These are phyloP conservation scores for Trichoderma gamsii DNA, from an alignment of 495 filamentous ascomycete genomes.

Conservation along the genomic window DNA sequence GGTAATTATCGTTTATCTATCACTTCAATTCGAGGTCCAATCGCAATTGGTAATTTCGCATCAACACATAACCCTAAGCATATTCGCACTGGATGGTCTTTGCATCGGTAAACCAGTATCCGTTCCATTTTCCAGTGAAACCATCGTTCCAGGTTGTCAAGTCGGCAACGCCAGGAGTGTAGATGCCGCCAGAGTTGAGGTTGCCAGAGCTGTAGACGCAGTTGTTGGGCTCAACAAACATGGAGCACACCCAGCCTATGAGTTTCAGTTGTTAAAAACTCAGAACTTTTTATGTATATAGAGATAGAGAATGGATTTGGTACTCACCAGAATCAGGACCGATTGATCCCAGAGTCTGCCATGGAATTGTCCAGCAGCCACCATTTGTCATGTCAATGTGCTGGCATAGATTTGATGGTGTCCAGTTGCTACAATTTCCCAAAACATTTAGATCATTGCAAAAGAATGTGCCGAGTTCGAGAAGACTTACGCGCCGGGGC, in stretches of 20 bases:
- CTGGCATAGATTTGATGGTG: neutral
- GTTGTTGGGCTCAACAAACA: neutral
- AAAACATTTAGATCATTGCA: neutral
- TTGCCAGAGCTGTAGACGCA: neutral
- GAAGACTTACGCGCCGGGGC: neutral
- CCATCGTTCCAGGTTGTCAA: neutral
- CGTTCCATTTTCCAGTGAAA: neutral
- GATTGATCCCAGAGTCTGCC: constrained; percentile 9
- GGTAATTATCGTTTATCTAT: too few species aligned
- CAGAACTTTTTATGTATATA: neutral
- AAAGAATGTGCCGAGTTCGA: neutral
- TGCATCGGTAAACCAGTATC: constrained; percentile 2
- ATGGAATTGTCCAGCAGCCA: neutral
- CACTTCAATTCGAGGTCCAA: too few species aligned
- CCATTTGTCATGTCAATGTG: neutral
- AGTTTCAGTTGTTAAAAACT: neutral
- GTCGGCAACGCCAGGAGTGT: neutral
- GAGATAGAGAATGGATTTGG: neutral
- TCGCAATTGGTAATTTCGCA: too few species aligned
- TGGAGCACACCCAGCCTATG: neutral
- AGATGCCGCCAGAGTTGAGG: constrained; percentile 6
- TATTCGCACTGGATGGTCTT: neutral
- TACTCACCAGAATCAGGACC: neutral
- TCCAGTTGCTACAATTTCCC: neutral
- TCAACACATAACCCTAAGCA: neutral